Percentiles rank a stretch among this genome's conserved stretches.
Conservation (phyloP, 495 filamentous ascomycete genomes). For the Penicillium coprophilum region DNA sequence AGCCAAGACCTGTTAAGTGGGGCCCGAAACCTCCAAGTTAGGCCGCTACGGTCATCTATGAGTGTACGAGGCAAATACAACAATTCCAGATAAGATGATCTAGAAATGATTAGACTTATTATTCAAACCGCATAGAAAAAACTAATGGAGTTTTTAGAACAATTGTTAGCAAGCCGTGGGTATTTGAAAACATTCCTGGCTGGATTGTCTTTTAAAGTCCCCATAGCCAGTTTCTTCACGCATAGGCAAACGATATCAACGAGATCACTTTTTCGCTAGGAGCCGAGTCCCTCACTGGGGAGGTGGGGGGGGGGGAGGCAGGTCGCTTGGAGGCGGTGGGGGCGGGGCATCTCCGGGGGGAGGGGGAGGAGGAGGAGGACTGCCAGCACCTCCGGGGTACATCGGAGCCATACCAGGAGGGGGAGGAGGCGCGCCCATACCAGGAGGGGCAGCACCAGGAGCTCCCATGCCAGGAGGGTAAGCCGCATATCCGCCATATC, state of each 20-base stretch:
- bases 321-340: conserved; percentile 64
- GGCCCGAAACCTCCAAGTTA: conserved; percentile 17
- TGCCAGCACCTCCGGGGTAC: conserved; percentile 55
- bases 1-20: conserved; percentile 15
- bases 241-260: neutral
- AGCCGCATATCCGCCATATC: conserved; percentile 47
- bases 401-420: conserved; percentile 70
- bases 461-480: conserved; percentile 55
- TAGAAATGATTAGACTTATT: neutral
- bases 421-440: conserved; percentile 63
- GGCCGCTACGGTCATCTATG: neutral
- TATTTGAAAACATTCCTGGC: neutral
- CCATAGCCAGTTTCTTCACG: neutral
- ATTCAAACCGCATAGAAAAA: neutral
- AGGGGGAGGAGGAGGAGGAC: conserved; percentile 52
- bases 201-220: neutral
- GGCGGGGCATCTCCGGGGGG: conserved; percentile 64
- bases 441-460: conserved; percentile 46
- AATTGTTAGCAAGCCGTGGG: conserved; percentile 1
- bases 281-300: conserved; percentile 16
- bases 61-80: neutral
- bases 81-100: neutral
- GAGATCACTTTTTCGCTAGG: neutral
- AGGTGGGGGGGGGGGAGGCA: conserved; percentile 71
- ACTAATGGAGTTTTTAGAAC: neutral